phyloP scores from a whole-genome alignment of 768 basidiomycete genomes.

The Lanmaoa pseudosensibilis region DNA sequence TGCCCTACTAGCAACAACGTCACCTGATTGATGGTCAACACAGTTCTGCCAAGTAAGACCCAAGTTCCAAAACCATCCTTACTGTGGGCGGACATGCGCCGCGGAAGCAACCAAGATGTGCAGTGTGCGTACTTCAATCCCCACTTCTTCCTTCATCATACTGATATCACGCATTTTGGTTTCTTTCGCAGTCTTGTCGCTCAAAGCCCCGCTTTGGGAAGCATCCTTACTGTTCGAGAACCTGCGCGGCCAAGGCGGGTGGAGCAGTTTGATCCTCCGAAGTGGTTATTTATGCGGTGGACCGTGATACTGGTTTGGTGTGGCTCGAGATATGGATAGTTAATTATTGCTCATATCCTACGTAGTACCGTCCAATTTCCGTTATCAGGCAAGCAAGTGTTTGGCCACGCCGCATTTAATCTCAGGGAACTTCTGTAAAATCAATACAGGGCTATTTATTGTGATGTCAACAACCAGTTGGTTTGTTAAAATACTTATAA shows the following conservation, averaged over 20 bases:
- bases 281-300: background rate
- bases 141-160: background rate
- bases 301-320: background rate
- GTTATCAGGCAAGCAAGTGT: background rate
- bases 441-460: background rate
- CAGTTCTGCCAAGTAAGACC: slow-evolving; percentile 56
- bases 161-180: slow-evolving; percentile 5
- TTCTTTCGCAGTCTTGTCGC: slow-evolving; percentile 26
- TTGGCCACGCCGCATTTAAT: background rate
- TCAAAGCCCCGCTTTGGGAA: slow-evolving; percentile 34
- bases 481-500: background rate
- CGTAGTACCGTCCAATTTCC: slow-evolving; percentile 11
- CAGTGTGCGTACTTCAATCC: slow-evolving; percentile 19
- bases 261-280: slow-evolving; percentile 12
- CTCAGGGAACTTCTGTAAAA: background rate
- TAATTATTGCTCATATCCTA: slow-evolving; percentile 28
- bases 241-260: slow-evolving; percentile 29
- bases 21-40: slow-evolving; percentile 27
- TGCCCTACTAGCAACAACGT: background rate
- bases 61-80: slow-evolving; percentile 58
- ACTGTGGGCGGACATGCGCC: slow-evolving; percentile 67
- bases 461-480: background rate
- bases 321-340: background rate
- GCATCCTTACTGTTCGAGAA: slow-evolving; percentile 35
- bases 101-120: slow-evolving; percentile 40